These are phyloP conservation scores for Geranium rotundifolium DNA, from an alignment of 345 rosid genomes.

Conservation along the genomic window DNA sequence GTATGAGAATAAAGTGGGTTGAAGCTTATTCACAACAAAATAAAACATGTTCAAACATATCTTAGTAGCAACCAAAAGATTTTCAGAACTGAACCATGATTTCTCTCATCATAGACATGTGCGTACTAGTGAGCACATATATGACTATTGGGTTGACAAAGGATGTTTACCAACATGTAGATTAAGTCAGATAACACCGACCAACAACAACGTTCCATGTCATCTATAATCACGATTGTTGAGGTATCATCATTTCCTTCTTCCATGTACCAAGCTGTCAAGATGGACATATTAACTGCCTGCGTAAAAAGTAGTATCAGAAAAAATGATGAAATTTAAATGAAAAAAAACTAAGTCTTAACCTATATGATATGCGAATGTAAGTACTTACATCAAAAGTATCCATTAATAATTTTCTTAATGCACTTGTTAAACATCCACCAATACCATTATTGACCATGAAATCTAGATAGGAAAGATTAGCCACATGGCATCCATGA, in stretches of 20 bases:
- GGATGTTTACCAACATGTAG: slow-evolving; percentile 30
- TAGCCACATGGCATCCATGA: slow-evolving; percentile 75
- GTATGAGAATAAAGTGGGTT: not conserved
- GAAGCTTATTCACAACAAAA: not conserved
- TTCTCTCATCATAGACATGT: too few species aligned
- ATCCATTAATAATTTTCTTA: slow-evolving; percentile 57
- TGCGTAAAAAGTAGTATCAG: slow-evolving; percentile 21
- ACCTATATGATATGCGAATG: not conserved
- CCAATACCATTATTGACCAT: slow-evolving; percentile 58
- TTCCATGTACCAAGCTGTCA: slow-evolving; percentile 77
- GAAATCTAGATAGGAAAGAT: slow-evolving; percentile 78
- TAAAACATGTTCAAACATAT: not conserved
- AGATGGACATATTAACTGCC: slow-evolving; percentile 65
- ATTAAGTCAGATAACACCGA: slow-evolving; percentile 70
- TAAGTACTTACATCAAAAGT: slow-evolving; percentile 57
- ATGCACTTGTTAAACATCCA: slow-evolving; percentile 65
- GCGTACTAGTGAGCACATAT: not conserved
- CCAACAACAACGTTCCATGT: slow-evolving; percentile 73
- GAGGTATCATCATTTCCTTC: slow-evolving; percentile 25
- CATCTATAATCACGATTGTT: slow-evolving; percentile 56
- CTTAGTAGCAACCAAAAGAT: not conserved
- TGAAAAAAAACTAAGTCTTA: not conserved
- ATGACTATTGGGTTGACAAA: not conserved
- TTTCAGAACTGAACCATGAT: not conserved
- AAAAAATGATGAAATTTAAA: slow-evolving; percentile 3